These are phyloP conservation scores for Golubevia sp. DNA, from an alignment of 1,284 basidiomycete species.

Conservation along the genomic window DNA sequence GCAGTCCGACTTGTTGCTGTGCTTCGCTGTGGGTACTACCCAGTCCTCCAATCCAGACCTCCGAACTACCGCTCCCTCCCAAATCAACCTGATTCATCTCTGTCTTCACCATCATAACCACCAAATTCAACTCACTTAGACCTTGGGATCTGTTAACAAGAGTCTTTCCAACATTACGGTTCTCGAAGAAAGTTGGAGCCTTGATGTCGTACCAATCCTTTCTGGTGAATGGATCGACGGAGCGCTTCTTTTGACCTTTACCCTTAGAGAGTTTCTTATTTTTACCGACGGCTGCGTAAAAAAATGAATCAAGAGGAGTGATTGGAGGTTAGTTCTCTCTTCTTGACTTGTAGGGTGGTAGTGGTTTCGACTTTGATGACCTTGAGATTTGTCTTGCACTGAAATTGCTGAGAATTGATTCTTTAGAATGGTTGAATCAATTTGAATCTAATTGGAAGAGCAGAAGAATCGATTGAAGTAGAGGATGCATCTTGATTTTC, in stretches of 20 bases:
- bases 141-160: background rate
- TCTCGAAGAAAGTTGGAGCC: background rate
- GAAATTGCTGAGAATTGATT: too few relatives aligned
- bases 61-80: background rate
- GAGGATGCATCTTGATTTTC: too few relatives aligned
- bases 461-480: too few relatives aligned
- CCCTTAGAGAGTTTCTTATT: background rate
- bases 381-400: too few relatives aligned
- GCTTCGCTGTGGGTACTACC: background rate
- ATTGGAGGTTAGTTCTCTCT: too few relatives aligned
- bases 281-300: background rate
- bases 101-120: background rate
- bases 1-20: background rate
- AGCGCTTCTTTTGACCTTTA: background rate
- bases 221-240: background rate
- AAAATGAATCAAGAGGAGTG: background rate
- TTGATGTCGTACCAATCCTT: background rate
- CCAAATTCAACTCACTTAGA: background rate
- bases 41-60: too few relatives aligned
- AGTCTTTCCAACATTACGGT: background rate
- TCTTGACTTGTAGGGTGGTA: too few relatives aligned
- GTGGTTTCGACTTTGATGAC: too few relatives aligned
- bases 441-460: too few relatives aligned
- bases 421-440: too few relatives aligned
- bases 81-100: background rate